Evolutionary conservation across 75 land plant species (phyloP).

Genomic region (Pinus tabuliformis): DNA sequence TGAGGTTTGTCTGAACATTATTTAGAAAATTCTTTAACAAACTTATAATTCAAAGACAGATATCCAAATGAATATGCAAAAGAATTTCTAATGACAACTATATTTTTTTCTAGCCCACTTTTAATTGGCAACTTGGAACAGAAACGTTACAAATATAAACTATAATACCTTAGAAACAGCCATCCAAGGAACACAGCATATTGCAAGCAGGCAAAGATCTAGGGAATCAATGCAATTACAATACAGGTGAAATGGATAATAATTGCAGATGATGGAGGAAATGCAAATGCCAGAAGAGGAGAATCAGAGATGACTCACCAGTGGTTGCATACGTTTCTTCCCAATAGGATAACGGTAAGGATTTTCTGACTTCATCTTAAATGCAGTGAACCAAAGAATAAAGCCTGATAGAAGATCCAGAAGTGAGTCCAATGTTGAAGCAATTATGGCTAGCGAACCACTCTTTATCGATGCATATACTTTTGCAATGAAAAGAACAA

Average conservation of each 20-base stretch:
- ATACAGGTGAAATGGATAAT: neutral
- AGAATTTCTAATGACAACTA: too few species aligned
- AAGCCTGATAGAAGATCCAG: conserved; percentile 91
- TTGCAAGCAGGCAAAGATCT: neutral
- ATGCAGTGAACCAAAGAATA: conserved; percentile 86
- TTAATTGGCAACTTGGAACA: too few species aligned
- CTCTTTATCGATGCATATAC: conserved; percentile 80
- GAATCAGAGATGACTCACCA: conserved; percentile 39
- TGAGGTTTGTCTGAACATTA: too few species aligned
- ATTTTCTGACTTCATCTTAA: conserved; percentile 72
- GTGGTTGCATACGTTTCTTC: conserved; percentile 86
- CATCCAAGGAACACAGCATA: neutral
- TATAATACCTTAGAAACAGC: neutral
- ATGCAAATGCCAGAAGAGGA: neutral
- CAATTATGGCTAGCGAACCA: conserved; percentile 85
- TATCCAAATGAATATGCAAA: too few species aligned
- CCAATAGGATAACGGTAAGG: conserved; percentile 92
- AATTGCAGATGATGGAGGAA: neutral
- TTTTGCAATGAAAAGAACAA: conserved; percentile 79
- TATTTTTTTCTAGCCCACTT: too few species aligned
- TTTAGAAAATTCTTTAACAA: too few species aligned
- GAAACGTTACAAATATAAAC: too few species aligned
- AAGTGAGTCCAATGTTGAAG: conserved; percentile 91
- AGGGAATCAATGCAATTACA: neutral
- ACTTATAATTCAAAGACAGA: too few species aligned